A percentile compares a stretch with the other conserved stretches of the same genome.
phyloP scores from a whole-genome alignment of 2,329 filamentous ascomycete genomes.

The Venturiaceae sp. region DNA sequence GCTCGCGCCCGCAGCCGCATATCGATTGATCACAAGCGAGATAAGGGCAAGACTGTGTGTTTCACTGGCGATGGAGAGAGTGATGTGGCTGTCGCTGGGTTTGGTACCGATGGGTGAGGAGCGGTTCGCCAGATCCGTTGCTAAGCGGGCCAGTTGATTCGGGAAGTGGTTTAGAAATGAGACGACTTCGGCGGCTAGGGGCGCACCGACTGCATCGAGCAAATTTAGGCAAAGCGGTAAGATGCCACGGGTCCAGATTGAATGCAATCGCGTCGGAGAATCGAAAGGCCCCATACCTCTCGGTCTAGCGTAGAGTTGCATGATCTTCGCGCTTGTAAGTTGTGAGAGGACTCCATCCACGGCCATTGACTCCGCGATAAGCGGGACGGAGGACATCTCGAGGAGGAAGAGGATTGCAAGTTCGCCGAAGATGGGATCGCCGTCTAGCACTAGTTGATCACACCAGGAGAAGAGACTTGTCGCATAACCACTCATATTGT shows the following conservation, averaged over 20 bases:
- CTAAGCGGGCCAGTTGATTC: constrained; percentile 62
- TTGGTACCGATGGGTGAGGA: constrained; percentile 18
- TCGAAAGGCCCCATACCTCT: constrained; percentile 72
- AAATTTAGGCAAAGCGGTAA: constrained; percentile 85
- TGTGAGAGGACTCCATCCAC: constrained; percentile 75
- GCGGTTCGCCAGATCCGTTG: constrained; percentile 59
- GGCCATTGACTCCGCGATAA: constrained; percentile 81
- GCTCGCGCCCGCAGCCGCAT: constrained; percentile 55
- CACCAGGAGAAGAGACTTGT: constrained; percentile 90
- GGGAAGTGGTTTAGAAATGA: constrained; percentile 87
- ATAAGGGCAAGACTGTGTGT: constrained; percentile 71
- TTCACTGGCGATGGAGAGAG: constrained; percentile 64
- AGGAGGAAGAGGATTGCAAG: constrained; percentile 83
- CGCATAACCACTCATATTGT: constrained; percentile 67
- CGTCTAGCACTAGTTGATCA: constrained; percentile 56
- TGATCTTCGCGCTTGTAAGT: constrained; percentile 69
- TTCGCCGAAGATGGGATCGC: constrained; percentile 87
- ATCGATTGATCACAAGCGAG: constrained; percentile 58
- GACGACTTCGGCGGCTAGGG: constrained; percentile 74
- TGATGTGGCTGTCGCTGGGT: constrained; percentile 51
- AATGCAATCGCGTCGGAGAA: constrained; percentile 65
- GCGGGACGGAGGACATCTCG: constrained; percentile 71
- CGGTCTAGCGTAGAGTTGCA: constrained; percentile 59
- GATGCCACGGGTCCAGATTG: constrained; percentile 82
- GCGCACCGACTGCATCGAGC: constrained; percentile 68